A percentile compares a stretch with the other conserved stretches of the same genome.
These are phyloP conservation scores for Hericium rajendrae DNA, from an alignment of 768 basidiomycete species.

Conservation along the genomic window DNA sequence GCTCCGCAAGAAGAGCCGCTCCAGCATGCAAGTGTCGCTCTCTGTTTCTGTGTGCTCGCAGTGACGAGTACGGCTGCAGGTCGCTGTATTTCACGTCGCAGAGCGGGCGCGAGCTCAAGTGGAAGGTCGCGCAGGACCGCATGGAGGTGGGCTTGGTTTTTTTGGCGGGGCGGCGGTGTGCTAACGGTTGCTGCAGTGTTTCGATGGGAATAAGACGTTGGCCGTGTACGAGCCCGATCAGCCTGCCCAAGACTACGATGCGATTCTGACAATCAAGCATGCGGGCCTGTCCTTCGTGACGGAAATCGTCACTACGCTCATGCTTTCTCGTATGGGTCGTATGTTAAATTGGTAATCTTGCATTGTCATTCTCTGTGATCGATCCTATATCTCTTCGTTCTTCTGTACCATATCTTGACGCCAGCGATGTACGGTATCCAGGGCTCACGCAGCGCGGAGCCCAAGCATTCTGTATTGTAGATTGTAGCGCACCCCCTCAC, in stretches of 20 bases:
- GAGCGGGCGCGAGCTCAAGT: constrained; percentile 64
- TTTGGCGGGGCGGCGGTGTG: too few relatives aligned
- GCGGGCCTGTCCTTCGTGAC: constrained; percentile 56
- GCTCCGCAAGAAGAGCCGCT: constrained; percentile 46
- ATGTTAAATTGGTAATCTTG: constrained; percentile 39
- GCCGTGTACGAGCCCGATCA: constrained; percentile 62
- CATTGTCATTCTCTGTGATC: background rate
- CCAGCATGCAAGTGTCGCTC: constrained; percentile 46
- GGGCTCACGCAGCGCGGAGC: too few relatives aligned
- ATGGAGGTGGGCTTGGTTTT: constrained; percentile 56
- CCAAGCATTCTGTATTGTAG: too few relatives aligned
- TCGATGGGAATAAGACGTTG: constrained; percentile 46
- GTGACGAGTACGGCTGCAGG: constrained; percentile 25
- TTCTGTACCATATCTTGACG: too few relatives aligned
- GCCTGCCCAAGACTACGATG: constrained; percentile 47
- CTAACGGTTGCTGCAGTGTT: constrained; percentile 31
- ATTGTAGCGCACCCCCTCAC: background rate
- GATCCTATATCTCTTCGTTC: background rate
- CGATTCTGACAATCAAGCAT: constrained; percentile 48
- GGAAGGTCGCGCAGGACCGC: constrained; percentile 51
- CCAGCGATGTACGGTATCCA: too few relatives aligned
- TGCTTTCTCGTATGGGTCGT: constrained; percentile 63
- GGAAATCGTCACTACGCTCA: constrained; percentile 68
- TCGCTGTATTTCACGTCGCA: constrained; percentile 69
- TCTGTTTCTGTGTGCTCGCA: too few relatives aligned